Conservation (phyloP, 176 grass and related monocot genomes). For the Hyparrhenia diplandra region DNA sequence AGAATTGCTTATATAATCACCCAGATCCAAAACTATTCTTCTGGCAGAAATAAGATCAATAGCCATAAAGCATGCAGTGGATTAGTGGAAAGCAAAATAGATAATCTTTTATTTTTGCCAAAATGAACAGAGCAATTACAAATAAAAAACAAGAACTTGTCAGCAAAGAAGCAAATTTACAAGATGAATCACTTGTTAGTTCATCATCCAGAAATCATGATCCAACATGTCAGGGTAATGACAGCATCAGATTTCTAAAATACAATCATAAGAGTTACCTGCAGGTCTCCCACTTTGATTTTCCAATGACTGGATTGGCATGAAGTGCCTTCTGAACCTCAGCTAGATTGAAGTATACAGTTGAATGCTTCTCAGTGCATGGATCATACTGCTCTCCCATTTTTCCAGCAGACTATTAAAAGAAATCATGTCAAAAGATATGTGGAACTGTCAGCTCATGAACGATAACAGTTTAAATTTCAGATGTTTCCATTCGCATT, state of each 20-base stretch:
- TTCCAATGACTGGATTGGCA: conserved; percentile 61
- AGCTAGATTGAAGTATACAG: conserved; percentile 89
- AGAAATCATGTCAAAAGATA: conserved; percentile 15
- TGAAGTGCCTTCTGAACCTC: conserved; percentile 95
- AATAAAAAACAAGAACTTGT: not conserved
- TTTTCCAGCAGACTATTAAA: conserved; percentile 70
- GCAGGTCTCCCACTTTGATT: conserved; percentile 90
- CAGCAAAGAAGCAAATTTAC: not conserved
- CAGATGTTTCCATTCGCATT: not conserved
- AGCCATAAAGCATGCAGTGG: not conserved
- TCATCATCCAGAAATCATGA: not conserved
- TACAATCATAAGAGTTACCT: conserved; percentile 50
- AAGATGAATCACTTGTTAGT: conserved; percentile 6
- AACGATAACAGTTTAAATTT: not conserved
- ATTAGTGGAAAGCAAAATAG: not conserved
- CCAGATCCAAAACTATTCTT: not conserved
- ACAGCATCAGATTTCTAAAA: not conserved
- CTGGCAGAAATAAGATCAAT: not conserved
- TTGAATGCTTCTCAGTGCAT: conserved; percentile 92
- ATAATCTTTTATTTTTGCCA: not conserved
- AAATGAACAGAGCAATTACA: not conserved
- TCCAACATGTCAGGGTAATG: not conserved
- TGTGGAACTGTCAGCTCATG: not conserved
- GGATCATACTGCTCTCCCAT: conserved; percentile 83
- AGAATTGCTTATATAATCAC: not conserved